Evolutionary conservation across 2,329 filamentous ascomycete species (phyloP).

Genomic region (Penicillium sp.): DNA sequence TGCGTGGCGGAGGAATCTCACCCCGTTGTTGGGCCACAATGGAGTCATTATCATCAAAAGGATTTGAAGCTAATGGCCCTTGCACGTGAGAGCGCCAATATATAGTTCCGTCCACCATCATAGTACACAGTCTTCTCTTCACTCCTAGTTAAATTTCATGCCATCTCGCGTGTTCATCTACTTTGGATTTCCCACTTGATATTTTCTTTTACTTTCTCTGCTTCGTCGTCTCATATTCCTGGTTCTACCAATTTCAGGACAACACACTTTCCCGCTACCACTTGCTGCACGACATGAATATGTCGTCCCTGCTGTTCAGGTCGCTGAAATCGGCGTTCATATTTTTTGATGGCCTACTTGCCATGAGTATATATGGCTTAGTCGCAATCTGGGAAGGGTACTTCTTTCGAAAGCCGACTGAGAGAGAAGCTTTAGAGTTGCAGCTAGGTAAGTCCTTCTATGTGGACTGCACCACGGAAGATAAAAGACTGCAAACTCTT

Average conservation of each 20-base stretch:
- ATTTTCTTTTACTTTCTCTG: background rate
- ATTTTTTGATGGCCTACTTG: slow-evolving; percentile 41
- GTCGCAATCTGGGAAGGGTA: slow-evolving; percentile 38
- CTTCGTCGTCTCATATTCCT: background rate
- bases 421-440: slow-evolving; percentile 47
- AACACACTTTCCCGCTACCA: background rate
- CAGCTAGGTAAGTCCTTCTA: slow-evolving; percentile 43
- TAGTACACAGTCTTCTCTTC: background rate
- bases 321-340: slow-evolving; percentile 23
- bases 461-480: background rate
- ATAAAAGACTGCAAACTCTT: background rate
- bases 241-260: background rate
- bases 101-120: background rate
- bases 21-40: background rate
- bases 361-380: slow-evolving; percentile 37
- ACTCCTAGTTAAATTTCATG: background rate
- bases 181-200: background rate
- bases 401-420: slow-evolving; percentile 44
- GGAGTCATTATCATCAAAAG: background rate
- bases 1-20: background rate
- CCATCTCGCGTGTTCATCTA: background rate
- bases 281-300: slow-evolving; percentile 10
- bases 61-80: background rate
- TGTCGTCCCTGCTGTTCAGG: slow-evolving; percentile 29
- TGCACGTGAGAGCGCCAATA: slow-evolving; percentile 7